Conservation (phyloP, 1,284 basidiomycete genomes). For the Tetrapyrgos nigripes region DNA sequence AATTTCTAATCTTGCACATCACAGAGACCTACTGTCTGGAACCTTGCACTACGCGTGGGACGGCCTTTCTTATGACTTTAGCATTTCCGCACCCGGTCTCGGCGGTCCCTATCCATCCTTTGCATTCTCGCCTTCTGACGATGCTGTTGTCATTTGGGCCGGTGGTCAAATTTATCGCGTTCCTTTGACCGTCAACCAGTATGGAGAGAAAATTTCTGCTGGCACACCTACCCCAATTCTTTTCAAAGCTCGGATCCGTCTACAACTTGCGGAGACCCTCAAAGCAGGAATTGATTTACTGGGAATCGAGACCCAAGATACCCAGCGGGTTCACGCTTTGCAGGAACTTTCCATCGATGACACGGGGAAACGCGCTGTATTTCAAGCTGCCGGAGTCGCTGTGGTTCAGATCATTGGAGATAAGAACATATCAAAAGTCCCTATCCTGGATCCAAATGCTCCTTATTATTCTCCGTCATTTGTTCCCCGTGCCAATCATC, state of each 20-base stretch:
- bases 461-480: conserved; percentile 76
- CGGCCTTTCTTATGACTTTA: conserved; percentile 70
- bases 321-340: conserved; percentile 64
- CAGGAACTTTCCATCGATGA: conserved; percentile 63
- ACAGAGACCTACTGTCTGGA: conserved; percentile 69
- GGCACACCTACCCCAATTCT: conserved; percentile 53
- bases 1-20: conserved; percentile 3
- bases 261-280: conserved; percentile 66
- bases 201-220: conserved; percentile 55
- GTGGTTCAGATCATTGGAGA: conserved; percentile 54
- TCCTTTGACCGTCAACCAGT: conserved; percentile 54
- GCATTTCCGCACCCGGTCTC: conserved; percentile 59
- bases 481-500: conserved; percentile 52
- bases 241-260: conserved; percentile 67
- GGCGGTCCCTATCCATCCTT: conserved; percentile 82
- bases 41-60: conserved; percentile 71
- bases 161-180: conserved; percentile 70
- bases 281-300: conserved; percentile 53
- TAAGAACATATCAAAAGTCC: conserved; percentile 45
- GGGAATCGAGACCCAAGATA: conserved; percentile 56
- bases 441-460: conserved; percentile 49
- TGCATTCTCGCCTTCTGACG: conserved; percentile 65
- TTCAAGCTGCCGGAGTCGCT: conserved; percentile 61
- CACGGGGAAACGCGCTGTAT: conserved; percentile 54
- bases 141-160: conserved; percentile 75